Base-by-base conservation (phyloP, 2,329 filamentous ascomycete species). In the Diaporthe citriasiana region DNA sequence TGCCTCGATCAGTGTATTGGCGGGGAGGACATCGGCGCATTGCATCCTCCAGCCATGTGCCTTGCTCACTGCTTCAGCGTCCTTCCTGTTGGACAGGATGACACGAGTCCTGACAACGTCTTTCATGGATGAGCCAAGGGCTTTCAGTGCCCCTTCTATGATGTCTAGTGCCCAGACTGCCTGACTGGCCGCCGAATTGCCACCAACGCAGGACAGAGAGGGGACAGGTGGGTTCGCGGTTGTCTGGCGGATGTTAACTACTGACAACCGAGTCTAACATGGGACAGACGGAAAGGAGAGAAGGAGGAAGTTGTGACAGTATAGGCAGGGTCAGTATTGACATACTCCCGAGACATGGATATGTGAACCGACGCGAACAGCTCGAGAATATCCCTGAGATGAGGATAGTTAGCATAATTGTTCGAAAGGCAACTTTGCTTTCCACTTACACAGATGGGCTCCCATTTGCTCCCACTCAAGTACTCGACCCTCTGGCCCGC, bases 41-140 rank as follows among this genome's bases (percentile, higher is more conserved):
- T 73, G 27, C 72, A 82, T 80, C 17, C 70, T 75, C 80, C 78
- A 79, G 8, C 80, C 80, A 59, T 81, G 80, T 1, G 78, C 80
- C 51, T 68, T 60, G 40, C 78, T 79, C 10, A 80, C 78, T 19
- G 76, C 76, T 60, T 82, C 79, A 45, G 76, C 78, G 65, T 81
- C 77, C 25, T 76, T 70, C 25, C 76, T 71, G 30, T 77, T 71
- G 27, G 73, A 77, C 17, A 82, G 69, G 35, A 81, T 77, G 40
- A 82, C 59, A 22, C 80, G 72, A 7, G 79, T 82, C 3, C 80
- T 74, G 19, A 80, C 78, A 1, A 81, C 70, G 70, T 81, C 80
- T 0, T 76, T 71, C 56, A 81, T 75, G 3, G 75, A 76, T 2
- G 77, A 77, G 4, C 80, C 80, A 4, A 82, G 76, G 4, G 71